phyloP scores from a whole-genome alignment of 129 eudicot species.

The Artemisia argyi region DNA sequence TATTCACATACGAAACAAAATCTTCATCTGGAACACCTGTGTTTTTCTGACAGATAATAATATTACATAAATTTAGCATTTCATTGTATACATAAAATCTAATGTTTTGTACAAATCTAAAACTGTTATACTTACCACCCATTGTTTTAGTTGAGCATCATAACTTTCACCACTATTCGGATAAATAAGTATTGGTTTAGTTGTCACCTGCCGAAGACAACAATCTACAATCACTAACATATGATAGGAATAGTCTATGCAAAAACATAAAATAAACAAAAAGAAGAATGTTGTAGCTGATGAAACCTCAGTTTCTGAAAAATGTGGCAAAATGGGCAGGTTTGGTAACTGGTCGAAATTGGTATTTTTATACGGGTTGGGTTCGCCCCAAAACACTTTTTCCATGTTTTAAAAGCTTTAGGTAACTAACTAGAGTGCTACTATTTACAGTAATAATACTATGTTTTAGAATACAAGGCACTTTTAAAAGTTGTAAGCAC shows the following conservation, averaged over 20 bases:
- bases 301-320: too few species aligned
- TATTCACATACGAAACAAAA: conserved; percentile 77
- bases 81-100: neutral
- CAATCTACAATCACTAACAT: conserved; percentile 11
- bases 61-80: neutral
- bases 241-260: neutral
- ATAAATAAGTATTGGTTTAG: conserved; percentile 70
- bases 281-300: too few species aligned
- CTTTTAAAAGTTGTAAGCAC: too few species aligned
- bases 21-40: conserved; percentile 81
- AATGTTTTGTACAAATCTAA: neutral
- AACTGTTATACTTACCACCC: conserved; percentile 61
- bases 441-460: too few species aligned
- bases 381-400: too few species aligned
- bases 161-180: conserved; percentile 86
- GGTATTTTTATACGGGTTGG: too few species aligned
- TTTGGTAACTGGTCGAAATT: too few species aligned
- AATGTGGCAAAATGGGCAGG: too few species aligned
- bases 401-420: too few species aligned
- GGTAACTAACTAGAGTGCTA: too few species aligned
- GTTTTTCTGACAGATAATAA: conserved; percentile 49
- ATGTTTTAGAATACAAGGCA: too few species aligned
- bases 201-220: conserved; percentile 56
- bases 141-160: conserved; percentile 58
- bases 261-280: too few species aligned